A percentile compares a stretch with the other conserved stretches of the same genome.
phyloP scores from a whole-genome alignment of 2,329 filamentous ascomycete species.

The Sphaerulina populicola region DNA sequence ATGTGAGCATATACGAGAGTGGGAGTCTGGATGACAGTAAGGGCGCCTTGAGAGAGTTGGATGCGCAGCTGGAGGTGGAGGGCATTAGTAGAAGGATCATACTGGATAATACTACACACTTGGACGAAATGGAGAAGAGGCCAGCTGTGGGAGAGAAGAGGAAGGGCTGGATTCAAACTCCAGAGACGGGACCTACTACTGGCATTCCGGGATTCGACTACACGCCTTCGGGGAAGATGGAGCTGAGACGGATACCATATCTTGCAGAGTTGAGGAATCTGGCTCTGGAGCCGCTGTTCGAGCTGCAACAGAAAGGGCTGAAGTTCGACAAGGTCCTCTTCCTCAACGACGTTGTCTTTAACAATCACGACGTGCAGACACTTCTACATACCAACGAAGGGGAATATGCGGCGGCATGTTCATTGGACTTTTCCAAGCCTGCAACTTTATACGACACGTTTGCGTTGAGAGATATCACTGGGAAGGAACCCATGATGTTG shows the following conservation, averaged over 20 bases:
- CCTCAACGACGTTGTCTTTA: constrained; percentile 57
- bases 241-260: constrained; percentile 60
- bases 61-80: constrained; percentile 45
- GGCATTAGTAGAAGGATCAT: constrained; percentile 50
- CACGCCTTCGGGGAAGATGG: constrained; percentile 37
- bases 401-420: constrained; percentile 54
- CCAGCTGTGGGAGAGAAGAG: constrained; percentile 33
- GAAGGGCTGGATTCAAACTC: constrained; percentile 58
- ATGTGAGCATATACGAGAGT: constrained; percentile 59
- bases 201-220: constrained; percentile 6
- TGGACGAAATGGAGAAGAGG: constrained; percentile 45
- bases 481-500: constrained; percentile 45
- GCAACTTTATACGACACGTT: constrained; percentile 56
- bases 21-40: constrained; percentile 64
- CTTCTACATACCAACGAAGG: constrained; percentile 52
- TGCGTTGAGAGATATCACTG: constrained; percentile 49
- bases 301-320: constrained; percentile 45
- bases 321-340: constrained; percentile 54
- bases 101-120: constrained; percentile 52
- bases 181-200: constrained; percentile 25
- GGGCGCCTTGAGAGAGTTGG: constrained; percentile 50
- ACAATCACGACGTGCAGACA: constrained; percentile 48
- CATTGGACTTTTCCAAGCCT: constrained; percentile 51
- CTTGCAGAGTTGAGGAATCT: constrained; percentile 56
- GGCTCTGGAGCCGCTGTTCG: constrained; percentile 52